These are phyloP conservation scores for Pleurotus tuber-regium DNA, from an alignment of 768 basidiomycete species.

Conservation along the genomic window DNA sequence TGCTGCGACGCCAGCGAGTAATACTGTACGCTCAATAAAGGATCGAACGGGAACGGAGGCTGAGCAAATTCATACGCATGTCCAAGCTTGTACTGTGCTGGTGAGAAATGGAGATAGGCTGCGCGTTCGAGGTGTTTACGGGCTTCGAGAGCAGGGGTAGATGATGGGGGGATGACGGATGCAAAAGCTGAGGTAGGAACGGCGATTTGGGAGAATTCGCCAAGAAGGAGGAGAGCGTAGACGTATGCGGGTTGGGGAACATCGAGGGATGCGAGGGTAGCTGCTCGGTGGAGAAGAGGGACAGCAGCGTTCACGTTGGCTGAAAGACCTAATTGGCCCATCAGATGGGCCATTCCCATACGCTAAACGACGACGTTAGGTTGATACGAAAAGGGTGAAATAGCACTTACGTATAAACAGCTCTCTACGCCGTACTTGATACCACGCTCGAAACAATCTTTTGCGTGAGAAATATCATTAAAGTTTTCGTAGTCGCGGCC, in stretches of 20 bases:
- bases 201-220: constrained; percentile 72
- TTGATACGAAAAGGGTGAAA: constrained; percentile 8
- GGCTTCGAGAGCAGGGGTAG: constrained; percentile 55
- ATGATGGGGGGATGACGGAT: constrained; percentile 52
- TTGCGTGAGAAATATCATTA: constrained; percentile 69
- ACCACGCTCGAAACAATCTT: constrained; percentile 86
- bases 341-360: constrained; percentile 88
- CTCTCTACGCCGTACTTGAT: constrained; percentile 70
- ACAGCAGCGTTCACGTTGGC: constrained; percentile 56
- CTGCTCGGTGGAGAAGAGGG: constrained; percentile 74
- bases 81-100: constrained; percentile 91
- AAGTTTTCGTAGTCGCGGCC: constrained; percentile 92
- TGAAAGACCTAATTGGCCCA: constrained; percentile 78
- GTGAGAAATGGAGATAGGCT: constrained; percentile 80
- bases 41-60: constrained; percentile 83
- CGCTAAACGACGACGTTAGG: constrained; percentile 45
- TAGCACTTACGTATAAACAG: constrained; percentile 71
- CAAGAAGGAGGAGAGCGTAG: constrained; percentile 81
- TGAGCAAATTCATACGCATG: constrained; percentile 91
- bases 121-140: constrained; percentile 78
- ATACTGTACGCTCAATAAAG: constrained; percentile 87
- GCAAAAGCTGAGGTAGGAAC: constrained; percentile 48
- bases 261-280: constrained; percentile 68
- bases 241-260: constrained; percentile 88
- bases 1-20: constrained; percentile 81